Base-by-base conservation (phyloP, 352 stramenopile genomes). In the Phytophthora chlamydospora region DNA sequence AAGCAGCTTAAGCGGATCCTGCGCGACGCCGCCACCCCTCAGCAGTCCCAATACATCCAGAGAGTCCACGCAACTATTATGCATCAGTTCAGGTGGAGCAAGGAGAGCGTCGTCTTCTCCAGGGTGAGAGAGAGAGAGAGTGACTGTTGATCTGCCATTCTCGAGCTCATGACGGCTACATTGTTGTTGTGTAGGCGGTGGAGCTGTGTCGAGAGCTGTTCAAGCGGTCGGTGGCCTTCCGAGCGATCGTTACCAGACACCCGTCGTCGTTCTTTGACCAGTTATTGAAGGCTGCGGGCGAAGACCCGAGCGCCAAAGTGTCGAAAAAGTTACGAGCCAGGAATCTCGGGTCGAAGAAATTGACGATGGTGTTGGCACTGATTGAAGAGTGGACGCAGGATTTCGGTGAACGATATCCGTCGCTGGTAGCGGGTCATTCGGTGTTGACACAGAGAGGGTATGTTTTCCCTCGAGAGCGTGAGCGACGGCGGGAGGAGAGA, bases 311-410 rank as follows among this genome's bases (percentile, higher is more conserved):
- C 27, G 29, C 50, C 16, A 75, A 62, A 44, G 68, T 70, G 7
- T 76, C 63, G 14, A 72, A 46, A 55, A 54, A 48, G 7, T 60
- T 75, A 38, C 39, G 58, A 4, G 49, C 27, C 9, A 57, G 40
- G 47, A 62, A 29, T 44, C 53, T 27, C 7, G 56, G 62, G 17
- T 79, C 58, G 21, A 19, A 45, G 12, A 53, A 76, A 2, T 29
- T 90, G 38, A 50, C 40, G 0, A 34, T 17, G 19, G 78, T 79
- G 32, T 59, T 93, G 46, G 60, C 24, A 29, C 63, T 90, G 47
- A 69, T 93, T 52, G 84, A 93, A 43, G 58, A 52, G 27, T 93
- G 84, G 84, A 75, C 70, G 42, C 68, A 88, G 9, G 53, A 72
- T 12, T 90, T 88, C 77, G 84, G 84, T 4, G 68, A 55, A 4